phyloP scores from a whole-genome alignment of 202 grass and related monocot species.

The Panicum virgatum region DNA sequence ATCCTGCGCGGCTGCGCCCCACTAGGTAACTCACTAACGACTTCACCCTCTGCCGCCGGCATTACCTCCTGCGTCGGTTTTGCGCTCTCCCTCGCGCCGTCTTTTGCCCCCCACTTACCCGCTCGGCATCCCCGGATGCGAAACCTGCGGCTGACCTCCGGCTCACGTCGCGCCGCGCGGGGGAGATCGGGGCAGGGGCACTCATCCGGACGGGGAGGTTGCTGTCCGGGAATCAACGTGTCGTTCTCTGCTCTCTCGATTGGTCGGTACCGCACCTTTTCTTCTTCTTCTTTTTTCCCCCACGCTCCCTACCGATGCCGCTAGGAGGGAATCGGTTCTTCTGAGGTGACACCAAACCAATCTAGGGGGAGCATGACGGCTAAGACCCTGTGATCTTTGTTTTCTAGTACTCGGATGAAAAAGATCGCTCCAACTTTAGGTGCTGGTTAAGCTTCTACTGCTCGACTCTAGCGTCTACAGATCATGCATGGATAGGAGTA shows the following conservation, averaged over 20 bases:
- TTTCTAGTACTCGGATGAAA: slow-evolving; percentile 50
- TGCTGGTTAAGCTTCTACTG: slow-evolving; percentile 24
- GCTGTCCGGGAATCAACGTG: slow-evolving; percentile 51
- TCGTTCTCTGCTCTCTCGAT: slow-evolving; percentile 37
- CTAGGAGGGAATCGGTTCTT: slow-evolving; percentile 48
- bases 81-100: neutral
- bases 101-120: neutral
- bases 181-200: slow-evolving; percentile 28
- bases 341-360: slow-evolving; percentile 33
- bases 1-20: neutral
- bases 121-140: slow-evolving; percentile 36
- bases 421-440: slow-evolving; percentile 25
- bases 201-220: slow-evolving; percentile 38
- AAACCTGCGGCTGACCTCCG: slow-evolving; percentile 35
- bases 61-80: neutral
- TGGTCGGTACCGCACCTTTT: slow-evolving; percentile 21
- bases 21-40: slow-evolving; percentile 17
- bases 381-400: slow-evolving; percentile 42
- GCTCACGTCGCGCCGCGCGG: slow-evolving; percentile 32
- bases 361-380: slow-evolving; percentile 36
- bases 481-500: slow-evolving; percentile 14
- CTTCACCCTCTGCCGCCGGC: neutral
- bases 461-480: slow-evolving; percentile 24
- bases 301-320: slow-evolving; percentile 35
- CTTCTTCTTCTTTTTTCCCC: slow-evolving; percentile 40